Evolutionary conservation across 495 filamentous ascomycete genomes (phyloP), one percentile per base, ranked within the genome.

Genomic region (Aspergillus cristatus): DNA sequence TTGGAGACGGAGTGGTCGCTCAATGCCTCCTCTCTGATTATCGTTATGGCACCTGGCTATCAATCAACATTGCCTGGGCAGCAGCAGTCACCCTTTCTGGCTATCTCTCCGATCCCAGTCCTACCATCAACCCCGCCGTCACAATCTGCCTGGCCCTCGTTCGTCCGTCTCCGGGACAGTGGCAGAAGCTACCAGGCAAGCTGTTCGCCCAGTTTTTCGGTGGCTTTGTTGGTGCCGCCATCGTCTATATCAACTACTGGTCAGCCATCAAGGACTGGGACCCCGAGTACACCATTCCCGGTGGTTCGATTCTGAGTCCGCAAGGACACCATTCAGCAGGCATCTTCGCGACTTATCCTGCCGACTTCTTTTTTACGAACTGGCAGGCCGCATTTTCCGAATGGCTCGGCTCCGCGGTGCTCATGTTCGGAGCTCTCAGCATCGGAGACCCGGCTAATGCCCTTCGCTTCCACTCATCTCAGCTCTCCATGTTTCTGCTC

Each of bases 11-110:
- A 12, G 58, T 62, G 0, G 58, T 62, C 39, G 58, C 58, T 7
- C 58, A 62, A 38, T 48, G 48, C 28, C 34, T 62, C 22, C 45
- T 62, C 14, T 62, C 58, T 18, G 53, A 62, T 30, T 62, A 58
- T 42, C 47, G 51, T 13, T 62, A 62, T 38, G 58, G 58, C 34
- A 62, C 58, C 41, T 62, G 58, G 58, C 30, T 62, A 14, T 62
- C 58, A 18, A 62, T 62, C 43, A 62, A 62, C 39, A 25, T 62
- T 6, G 53, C 58, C 26, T 62, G 58, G 58, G 58, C 58, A 1
- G 40, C 55, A n/a, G 51, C 58, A 0, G 58, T 62, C 34, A 48
- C 41, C 25, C 47, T 62, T 6, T 48, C 58, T 0, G 48, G 51
- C 33, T 62, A 55, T 26, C 16, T 62, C 10, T 43, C 50, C 22